Conservation (phyloP, 2,329 filamentous ascomycete genomes). For the Ophiobolus disseminans region DNA sequence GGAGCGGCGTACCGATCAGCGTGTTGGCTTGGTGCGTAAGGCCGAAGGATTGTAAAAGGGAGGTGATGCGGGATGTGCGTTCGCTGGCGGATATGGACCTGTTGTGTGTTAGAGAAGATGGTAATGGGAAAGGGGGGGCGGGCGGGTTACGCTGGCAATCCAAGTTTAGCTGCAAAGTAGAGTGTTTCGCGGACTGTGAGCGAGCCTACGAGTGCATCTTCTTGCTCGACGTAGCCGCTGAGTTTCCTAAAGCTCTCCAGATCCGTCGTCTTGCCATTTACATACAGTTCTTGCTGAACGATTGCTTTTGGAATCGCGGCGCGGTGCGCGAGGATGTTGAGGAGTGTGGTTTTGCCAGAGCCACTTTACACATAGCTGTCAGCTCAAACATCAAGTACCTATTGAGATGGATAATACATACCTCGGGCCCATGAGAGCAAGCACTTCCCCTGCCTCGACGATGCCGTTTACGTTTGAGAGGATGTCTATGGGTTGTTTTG, state of each 20-base stretch:
- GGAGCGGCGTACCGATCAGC: slow-evolving; percentile 80
- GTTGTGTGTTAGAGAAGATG: not conserved
- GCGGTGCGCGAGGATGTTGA: slow-evolving; percentile 78
- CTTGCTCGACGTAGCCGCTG: slow-evolving; percentile 84
- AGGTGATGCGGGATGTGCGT: slow-evolving; percentile 67
- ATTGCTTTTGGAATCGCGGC: slow-evolving; percentile 61
- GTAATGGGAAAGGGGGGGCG: not conserved
- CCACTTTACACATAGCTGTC: slow-evolving; percentile 43
- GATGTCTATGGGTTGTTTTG: slow-evolving; percentile 68
- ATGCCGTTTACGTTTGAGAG: slow-evolving; percentile 69
- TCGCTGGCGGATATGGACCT: slow-evolving; percentile 56
- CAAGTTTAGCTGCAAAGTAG: slow-evolving; percentile 75
- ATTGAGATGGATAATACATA: slow-evolving; percentile 35
- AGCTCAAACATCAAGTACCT: not conserved
- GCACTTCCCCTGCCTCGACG: slow-evolving; percentile 72
- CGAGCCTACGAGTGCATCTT: slow-evolving; percentile 82
- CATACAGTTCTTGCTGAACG: slow-evolving; percentile 61
- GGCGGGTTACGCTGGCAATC: slow-evolving; percentile 58
- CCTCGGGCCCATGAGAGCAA: slow-evolving; percentile 81
- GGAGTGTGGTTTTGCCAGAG: slow-evolving; percentile 81
- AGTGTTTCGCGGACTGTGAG: slow-evolving; percentile 83
- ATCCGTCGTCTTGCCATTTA: slow-evolving; percentile 68
- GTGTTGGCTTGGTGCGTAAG: slow-evolving; percentile 72
- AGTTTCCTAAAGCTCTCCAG: slow-evolving; percentile 67
- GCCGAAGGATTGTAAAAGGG: slow-evolving; percentile 75